Evolutionary conservation across 2,329 filamentous ascomycete genomes (phyloP).

Genomic region (Microthyrium microscopicum): DNA sequence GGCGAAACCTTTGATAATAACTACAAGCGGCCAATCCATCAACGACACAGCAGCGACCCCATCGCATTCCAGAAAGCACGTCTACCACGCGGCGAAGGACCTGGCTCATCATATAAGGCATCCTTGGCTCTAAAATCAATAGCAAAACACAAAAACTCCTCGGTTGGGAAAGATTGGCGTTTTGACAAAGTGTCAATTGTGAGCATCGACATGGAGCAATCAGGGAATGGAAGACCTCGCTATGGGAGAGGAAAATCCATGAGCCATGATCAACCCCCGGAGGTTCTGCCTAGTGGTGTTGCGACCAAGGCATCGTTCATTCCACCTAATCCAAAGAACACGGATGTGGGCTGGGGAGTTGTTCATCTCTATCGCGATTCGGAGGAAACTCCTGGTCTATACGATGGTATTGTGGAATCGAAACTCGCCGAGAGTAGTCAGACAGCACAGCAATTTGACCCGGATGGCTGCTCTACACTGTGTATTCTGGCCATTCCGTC

Average conservation of each 20-base stretch:
- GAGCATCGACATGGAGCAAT: conserved; percentile 54
- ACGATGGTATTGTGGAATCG: conserved; percentile 22
- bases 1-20: too few relatives aligned
- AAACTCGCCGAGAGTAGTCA: conserved; percentile 8
- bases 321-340: conserved; percentile 51
- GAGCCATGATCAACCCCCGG: conserved; percentile 28
- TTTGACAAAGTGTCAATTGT: conserved; percentile 66
- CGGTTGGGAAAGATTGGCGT: conserved; percentile 49
- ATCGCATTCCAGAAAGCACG: conserved; percentile 1
- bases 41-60: background rate
- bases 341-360: conserved; percentile 77
- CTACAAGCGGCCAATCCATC: too few relatives aligned
- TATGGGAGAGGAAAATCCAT: conserved; percentile 17
- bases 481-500: conserved; percentile 91
- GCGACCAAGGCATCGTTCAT: conserved; percentile 72
- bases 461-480: conserved; percentile 66
- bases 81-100: background rate
- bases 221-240: conserved; percentile 15
- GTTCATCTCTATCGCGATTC: conserved; percentile 86
- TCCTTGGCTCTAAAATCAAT: background rate
- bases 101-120: background rate
- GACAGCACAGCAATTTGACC: conserved; percentile 18
- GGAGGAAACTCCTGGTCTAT: conserved; percentile 50
- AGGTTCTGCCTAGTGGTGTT: conserved; percentile 34
- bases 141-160: background rate